phyloP scores from a whole-genome alignment of 345 rosid species.

The Odontarrhena argentea region DNA sequence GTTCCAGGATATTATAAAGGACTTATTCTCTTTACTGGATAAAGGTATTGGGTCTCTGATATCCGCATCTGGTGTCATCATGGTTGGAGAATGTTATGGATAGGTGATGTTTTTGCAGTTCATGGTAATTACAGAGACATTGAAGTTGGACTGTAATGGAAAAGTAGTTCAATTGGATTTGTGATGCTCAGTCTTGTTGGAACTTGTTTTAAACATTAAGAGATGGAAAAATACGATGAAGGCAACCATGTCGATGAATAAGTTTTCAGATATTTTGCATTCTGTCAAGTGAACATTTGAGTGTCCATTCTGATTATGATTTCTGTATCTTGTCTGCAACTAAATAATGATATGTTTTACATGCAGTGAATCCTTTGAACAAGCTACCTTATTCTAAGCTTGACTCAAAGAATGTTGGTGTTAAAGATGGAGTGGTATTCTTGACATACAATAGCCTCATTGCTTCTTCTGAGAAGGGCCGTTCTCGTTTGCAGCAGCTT shows the following conservation, averaged over 20 bases:
- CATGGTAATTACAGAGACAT: conserved; percentile 19
- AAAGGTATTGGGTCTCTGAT: conserved; percentile 19
- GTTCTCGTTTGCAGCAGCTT: conserved; percentile 97
- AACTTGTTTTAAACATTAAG: background rate
- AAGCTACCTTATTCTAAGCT: conserved; percentile 97
- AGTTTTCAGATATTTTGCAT: conserved; percentile 12
- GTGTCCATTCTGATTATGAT: conserved; percentile 21
- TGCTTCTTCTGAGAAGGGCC: conserved; percentile 99
- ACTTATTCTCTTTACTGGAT: conserved; percentile 20
- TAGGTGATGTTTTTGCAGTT: conserved; percentile 33
- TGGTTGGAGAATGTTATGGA: conserved; percentile 25
- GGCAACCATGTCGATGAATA: conserved; percentile 14
- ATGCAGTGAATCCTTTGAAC: conserved; percentile 94
- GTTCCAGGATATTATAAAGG: background rate
- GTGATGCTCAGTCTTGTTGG: conserved; percentile 17
- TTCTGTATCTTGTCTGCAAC: conserved; percentile 22
- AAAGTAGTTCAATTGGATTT: conserved; percentile 1
- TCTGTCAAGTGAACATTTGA: conserved; percentile 26
- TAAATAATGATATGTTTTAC: conserved; percentile 31
- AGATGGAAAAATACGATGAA: background rate
- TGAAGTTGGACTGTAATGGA: background rate
- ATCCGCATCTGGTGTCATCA: conserved; percentile 18
- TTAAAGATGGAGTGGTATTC: conserved; percentile 90
- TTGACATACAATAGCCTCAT: conserved; percentile 96
- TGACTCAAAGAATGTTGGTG: conserved; percentile 88